Conservation (phyloP, 768 basidiomycete species). For the Suillus clintonianus region DNA sequence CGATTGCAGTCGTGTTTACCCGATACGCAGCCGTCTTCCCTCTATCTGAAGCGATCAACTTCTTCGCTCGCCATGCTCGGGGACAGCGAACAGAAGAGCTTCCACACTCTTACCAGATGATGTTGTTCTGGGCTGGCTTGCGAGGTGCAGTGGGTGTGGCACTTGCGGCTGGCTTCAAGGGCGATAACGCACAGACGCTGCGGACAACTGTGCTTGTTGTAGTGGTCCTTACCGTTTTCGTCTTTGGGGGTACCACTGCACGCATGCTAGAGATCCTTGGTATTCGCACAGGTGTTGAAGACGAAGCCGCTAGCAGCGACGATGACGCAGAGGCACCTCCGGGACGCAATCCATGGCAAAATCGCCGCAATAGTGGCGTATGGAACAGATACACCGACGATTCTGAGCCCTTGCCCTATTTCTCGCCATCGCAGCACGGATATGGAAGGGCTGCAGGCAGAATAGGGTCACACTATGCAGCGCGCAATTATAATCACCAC, state of each 20-base stretch:
- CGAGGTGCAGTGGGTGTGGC: slow-evolving; percentile 98
- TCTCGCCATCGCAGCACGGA: slow-evolving; percentile 24
- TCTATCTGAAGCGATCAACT: slow-evolving; percentile 91
- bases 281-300: slow-evolving; percentile 92
- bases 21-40: slow-evolving; percentile 97
- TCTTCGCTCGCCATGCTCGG: slow-evolving; percentile 81
- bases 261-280: slow-evolving; percentile 98
- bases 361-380: slow-evolving; percentile 35
- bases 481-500: slow-evolving; percentile 66
- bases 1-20: slow-evolving; percentile 90
- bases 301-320: slow-evolving; percentile 68
- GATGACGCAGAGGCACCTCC: slow-evolving; percentile 49
- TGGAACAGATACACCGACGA: slow-evolving; percentile 50
- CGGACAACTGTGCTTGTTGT: slow-evolving; percentile 94
- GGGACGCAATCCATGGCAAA: slow-evolving; percentile 37
- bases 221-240: slow-evolving; percentile 89
- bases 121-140: slow-evolving; percentile 98
- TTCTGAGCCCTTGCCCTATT: slow-evolving; percentile 35
- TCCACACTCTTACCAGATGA: slow-evolving; percentile 98
- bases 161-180: slow-evolving; percentile 92
- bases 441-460: slow-evolving; percentile 39
- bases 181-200: slow-evolving; percentile 88
- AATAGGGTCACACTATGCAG: slow-evolving; percentile 59
- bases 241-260: slow-evolving; percentile 97
- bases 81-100: slow-evolving; percentile 89